Evolutionary conservation across 1,284 basidiomycete genomes (phyloP), one percentile per base, ranked within the genome.

Genomic region (Sanghuangporus weigelae): DNA sequence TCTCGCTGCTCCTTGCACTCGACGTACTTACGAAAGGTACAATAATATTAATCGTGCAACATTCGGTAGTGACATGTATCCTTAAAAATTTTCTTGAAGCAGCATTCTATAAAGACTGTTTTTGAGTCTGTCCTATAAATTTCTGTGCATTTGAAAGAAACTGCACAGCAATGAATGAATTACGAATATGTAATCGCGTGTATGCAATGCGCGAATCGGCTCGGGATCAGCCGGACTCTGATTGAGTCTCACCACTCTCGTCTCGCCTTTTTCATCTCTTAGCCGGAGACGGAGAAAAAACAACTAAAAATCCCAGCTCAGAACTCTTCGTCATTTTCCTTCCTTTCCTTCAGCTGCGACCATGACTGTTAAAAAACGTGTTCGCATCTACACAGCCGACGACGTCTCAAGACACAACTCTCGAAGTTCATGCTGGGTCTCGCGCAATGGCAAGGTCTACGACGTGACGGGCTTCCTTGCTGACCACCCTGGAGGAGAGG

Each of bases 401-500:
- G 92, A 94, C 73, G 81, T 94, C 62, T 80, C 78, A 1, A 71
- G 71, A 38, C 92, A 93, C 78, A 79, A 75, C 46, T 76, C 78
- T 2, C 49, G 76, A 1, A 70, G 76, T 1, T 89, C 84, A 68
- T 93, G 90, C 74, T 95, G 92, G 92, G 77, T 95, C 55, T 79
- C 85, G 8, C 82, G 83, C 70, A 79, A 80, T 66, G 84, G 85
- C 71, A 90, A 86, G 73, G 89, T 95, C 21, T 95, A 92, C 79
- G 85, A 95, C 72, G 87, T 95, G 57, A 86, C 91, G 7, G 70
- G 70, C 12, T 92, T 93, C 74, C 74, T 93, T 19, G 73, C 82
- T 63, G 92, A 93, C 77, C 93, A 95, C 73, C 92, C 93, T 1
- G 92, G 92, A 66, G 92, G 92, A 10, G 93, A 95, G 74, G 93